A percentile compares a stretch with the other conserved stretches of the same genome.
These are phyloP conservation scores for Mortierella alpina DNA, from an alignment of 192 early-diverging fungal species.

Conservation along the genomic window DNA sequence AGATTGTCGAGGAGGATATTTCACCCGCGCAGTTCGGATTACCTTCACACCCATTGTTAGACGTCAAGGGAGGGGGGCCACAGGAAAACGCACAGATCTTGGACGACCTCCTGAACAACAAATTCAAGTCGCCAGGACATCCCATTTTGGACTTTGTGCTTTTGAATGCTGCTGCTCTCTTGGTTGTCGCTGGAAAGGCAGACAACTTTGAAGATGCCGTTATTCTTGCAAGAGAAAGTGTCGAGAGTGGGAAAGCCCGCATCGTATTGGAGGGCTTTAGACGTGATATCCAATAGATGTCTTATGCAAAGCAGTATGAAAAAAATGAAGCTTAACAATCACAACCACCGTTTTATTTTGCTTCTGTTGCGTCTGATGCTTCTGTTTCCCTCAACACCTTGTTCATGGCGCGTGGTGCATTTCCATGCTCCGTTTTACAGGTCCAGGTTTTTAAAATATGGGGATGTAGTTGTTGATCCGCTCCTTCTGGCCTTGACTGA, in stretches of 20 bases:
- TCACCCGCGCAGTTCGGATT: conserved; percentile 93
- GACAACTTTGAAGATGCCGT: conserved; percentile 81
- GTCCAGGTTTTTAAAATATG: conserved; percentile 74
- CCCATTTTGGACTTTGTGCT: conserved; percentile 93
- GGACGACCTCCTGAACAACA: conserved; percentile 71
- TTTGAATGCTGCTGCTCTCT: conserved; percentile 89
- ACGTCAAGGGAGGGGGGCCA: conserved; percentile 78
- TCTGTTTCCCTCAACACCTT: neutral
- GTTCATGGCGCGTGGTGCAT: neutral
- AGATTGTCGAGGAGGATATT: conserved; percentile 72
- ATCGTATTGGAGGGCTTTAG: conserved; percentile 72
- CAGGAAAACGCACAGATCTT: conserved; percentile 82
- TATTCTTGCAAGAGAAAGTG: conserved; percentile 75
- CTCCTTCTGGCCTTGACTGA: conserved; percentile 97
- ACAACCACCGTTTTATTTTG: neutral
- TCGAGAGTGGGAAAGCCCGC: conserved; percentile 77
- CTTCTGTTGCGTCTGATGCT: conserved; percentile 2
- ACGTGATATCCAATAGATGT: conserved; percentile 44
- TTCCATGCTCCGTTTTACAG: neutral
- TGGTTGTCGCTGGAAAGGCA: conserved; percentile 84
- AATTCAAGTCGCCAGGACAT: conserved; percentile 64
- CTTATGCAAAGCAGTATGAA: neutral
- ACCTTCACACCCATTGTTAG: conserved; percentile 71
- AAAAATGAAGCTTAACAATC: neutral
- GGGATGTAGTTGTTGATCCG: conserved; percentile 94